These are phyloP conservation scores for Drechslera avenae DNA, from an alignment of 2,329 filamentous ascomycete genomes.

Conservation along the genomic window DNA sequence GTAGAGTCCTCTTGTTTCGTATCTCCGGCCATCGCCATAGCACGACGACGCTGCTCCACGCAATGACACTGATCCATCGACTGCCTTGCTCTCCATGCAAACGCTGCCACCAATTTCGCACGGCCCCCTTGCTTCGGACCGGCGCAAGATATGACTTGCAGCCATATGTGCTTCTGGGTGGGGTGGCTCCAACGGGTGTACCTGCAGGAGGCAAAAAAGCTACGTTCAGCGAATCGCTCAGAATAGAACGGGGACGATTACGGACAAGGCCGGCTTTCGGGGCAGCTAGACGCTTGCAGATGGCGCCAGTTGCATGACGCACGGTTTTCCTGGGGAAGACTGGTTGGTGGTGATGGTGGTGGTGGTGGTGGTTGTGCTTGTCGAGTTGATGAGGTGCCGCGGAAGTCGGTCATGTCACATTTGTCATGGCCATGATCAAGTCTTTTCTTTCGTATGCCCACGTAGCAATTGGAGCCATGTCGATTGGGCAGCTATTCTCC, in stretches of 20 bases:
- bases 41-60: neutral
- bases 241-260: conserved; percentile 21
- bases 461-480: too few species aligned
- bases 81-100: conserved; percentile 4
- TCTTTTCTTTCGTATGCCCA: too few species aligned
- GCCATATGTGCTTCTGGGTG: conserved; percentile 20
- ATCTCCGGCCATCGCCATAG: neutral
- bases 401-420: neutral
- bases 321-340: conserved; percentile 42
- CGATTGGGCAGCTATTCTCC: too few species aligned
- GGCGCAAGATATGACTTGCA: conserved; percentile 24
- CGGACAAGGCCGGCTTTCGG: conserved; percentile 25
- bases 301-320: conserved; percentile 27
- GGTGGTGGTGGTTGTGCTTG: conserved; percentile 20
- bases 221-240: conserved; percentile 24
- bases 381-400: conserved; percentile 21
- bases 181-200: conserved; percentile 33
- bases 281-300: conserved; percentile 31
- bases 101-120: conserved; percentile 9
- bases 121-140: conserved; percentile 12
- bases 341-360: neutral
- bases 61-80: neutral
- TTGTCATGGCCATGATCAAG: neutral
- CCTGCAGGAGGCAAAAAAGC: conserved; percentile 38
- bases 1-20: neutral